Conservation (phyloP, 1,284 basidiomycete genomes). For the Heterobasidion annosum region DNA sequence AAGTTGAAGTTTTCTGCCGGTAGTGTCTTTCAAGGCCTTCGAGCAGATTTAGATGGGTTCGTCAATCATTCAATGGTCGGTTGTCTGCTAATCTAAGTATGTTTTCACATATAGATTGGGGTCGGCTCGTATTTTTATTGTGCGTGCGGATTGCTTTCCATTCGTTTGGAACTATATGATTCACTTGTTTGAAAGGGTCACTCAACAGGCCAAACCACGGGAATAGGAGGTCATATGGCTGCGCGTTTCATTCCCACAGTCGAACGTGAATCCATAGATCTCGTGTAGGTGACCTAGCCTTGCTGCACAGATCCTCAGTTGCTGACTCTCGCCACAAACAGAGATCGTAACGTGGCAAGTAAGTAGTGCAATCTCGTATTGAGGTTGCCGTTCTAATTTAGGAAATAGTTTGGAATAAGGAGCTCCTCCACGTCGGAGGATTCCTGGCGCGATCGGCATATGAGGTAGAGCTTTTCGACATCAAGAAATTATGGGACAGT, state of each 20-base stretch:
- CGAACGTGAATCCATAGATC: constrained; percentile 90
- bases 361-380: constrained; percentile 14
- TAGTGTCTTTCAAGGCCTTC: constrained; percentile 80
- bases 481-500: constrained; percentile 47
- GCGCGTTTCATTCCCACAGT: constrained; percentile 96
- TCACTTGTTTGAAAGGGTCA: constrained; percentile 42
- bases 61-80: constrained; percentile 13
- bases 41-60: constrained; percentile 77
- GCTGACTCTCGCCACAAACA: constrained; percentile 21
- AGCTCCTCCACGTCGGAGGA: constrained; percentile 79
- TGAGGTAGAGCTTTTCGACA: constrained; percentile 70
- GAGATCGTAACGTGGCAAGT: constrained; percentile 73
- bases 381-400: not conserved
- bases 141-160: constrained; percentile 22
- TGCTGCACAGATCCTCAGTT: constrained; percentile 13
- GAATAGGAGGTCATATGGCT: constrained; percentile 86
- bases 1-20: constrained; percentile 50
- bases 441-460: constrained; percentile 80
- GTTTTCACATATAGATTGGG: constrained; percentile 35
- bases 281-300: constrained; percentile 47
- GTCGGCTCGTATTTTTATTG: constrained; percentile 71
- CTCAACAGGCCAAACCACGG: constrained; percentile 87
- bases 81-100: constrained; percentile 1
- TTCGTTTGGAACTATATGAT: constrained; percentile 1
- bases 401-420: constrained; percentile 74